Conservation (phyloP, 1,139 yeast genomes). For the Blastobotrys proliferans region DNA sequence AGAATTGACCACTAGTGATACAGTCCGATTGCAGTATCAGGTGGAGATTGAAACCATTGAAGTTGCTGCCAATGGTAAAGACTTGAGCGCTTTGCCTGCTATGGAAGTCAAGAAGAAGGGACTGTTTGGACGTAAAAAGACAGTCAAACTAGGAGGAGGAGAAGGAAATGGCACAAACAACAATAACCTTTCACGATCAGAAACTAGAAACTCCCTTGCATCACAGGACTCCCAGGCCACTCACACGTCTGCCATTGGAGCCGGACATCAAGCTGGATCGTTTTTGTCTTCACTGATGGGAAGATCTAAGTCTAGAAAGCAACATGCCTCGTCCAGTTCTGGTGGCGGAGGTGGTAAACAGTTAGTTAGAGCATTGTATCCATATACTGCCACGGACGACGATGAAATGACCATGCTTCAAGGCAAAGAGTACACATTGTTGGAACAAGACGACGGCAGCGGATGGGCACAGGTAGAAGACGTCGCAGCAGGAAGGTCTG, state of each 20-base stretch:
- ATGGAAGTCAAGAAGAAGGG: conserved; percentile 30
- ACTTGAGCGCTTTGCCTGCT: conserved; percentile 34
- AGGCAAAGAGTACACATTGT: conserved; percentile 58
- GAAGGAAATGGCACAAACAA: background rate
- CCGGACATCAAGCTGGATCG: conserved; percentile 15
- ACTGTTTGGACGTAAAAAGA: conserved; percentile 23
- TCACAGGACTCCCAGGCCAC: conserved; percentile 8
- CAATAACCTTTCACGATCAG: conserved; percentile 3
- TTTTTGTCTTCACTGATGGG: conserved; percentile 20
- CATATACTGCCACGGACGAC: conserved; percentile 63
- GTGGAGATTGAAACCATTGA: conserved; percentile 90
- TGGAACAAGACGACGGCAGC: conserved; percentile 77
- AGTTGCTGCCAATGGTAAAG: conserved; percentile 70
- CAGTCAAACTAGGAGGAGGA: conserved; percentile 12
- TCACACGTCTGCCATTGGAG: conserved; percentile 7
- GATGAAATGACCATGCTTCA: conserved; percentile 66
- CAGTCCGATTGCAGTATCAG: conserved; percentile 65
- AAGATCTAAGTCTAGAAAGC: conserved; percentile 9
- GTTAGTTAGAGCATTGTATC: conserved; percentile 58
- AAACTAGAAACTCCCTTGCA: conserved; percentile 6
- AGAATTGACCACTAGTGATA: conserved; percentile 69
- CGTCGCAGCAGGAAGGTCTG: conserved; percentile 47
- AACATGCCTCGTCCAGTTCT: background rate
- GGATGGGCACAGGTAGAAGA: conserved; percentile 78
- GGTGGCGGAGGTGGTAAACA: conserved; percentile 14